Conservation (phyloP, 495 filamentous ascomycete species). For the Tuber melanosporum region DNA sequence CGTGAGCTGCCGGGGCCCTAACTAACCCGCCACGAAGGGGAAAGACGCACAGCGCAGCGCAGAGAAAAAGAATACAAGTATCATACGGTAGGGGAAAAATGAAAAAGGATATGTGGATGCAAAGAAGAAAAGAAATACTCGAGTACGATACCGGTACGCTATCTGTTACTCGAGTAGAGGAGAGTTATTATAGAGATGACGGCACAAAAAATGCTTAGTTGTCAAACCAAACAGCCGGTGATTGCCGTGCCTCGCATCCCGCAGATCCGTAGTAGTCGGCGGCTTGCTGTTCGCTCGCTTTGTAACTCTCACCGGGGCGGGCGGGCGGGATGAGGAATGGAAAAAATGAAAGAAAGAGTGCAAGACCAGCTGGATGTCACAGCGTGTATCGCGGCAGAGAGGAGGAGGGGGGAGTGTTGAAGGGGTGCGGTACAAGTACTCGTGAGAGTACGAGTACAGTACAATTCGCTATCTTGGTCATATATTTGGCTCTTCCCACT, state of each 20-base stretch:
- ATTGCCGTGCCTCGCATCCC: background rate
- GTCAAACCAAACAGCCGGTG: background rate
- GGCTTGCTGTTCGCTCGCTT: background rate
- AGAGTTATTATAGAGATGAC: background rate
- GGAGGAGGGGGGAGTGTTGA: background rate
- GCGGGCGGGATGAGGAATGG: background rate
- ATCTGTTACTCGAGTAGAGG: background rate
- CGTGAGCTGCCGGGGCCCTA: background rate
- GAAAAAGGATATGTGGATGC: background rate
- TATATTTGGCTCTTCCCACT: background rate
- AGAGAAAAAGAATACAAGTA: background rate
- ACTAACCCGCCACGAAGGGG: background rate
- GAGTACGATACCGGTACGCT: background rate
- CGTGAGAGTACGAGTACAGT: background rate
- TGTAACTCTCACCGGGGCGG: background rate
- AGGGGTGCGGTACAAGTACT: background rate
- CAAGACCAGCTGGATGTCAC: background rate
- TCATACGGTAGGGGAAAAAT: too few relatives aligned
- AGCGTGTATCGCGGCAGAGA: slow-evolving; percentile 3
- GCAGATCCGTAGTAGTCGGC: background rate
- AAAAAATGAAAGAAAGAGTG: background rate
- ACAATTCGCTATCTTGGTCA: background rate
- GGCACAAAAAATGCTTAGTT: background rate
- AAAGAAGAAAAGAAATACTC: background rate
- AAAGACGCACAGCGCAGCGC: background rate